Evolutionary conservation across 1,284 basidiomycete species (phyloP), one percentile per base, ranked within the genome.

Genomic region (Phlebopus sp.): DNA sequence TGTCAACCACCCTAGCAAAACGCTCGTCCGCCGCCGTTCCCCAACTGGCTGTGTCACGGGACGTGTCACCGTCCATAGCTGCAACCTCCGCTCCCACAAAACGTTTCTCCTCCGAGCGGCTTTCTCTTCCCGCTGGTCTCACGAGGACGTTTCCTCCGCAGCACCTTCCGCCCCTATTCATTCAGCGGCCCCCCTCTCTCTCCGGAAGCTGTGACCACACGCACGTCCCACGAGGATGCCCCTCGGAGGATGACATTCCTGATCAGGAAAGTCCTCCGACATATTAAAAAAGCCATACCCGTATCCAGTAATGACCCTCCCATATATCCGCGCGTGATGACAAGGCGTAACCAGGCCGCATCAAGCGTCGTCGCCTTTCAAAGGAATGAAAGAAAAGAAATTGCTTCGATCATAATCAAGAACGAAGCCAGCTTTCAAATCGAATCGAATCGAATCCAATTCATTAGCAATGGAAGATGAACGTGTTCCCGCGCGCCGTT

Each of bases 171-270:
- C 27, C 27, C 27, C 27, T 29, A 29, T 29, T 29, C 10, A 11
- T 11, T 25, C 27, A 8, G 27, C 27, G 8, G 27, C 27, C 27
- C 27, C 27, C 21, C 21, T 23, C n/a, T 23, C 37, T n/a, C 23
- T 23, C 14, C 18, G 11, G 19, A 38, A 18, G 13, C 11, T 29
- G 31, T 14, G 41, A 46, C 43, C 46, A 42, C 42, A 49, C 38
- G 30, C 15, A 37, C 9, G 19, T 57, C 52, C 46, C 59, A 61
- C 57, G 59, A 2, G 44, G 42, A 42, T 14, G 14, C 23, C 23
- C 31, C 32, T 14, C 17, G 44, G 10, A 3, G 35, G 14, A 55
- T 46, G 43, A 49, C 42, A 8, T 39, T n/a, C 37, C 37, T 15
- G 11, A 23, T 7, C 9, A 23, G 37, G 37, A 39, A 39, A 15